Percentiles rank a stretch among this genome's conserved stretches.
Evolutionary conservation across 768 basidiomycete genomes (phyloP).

Genomic region (Pleurotus eryngii): DNA sequence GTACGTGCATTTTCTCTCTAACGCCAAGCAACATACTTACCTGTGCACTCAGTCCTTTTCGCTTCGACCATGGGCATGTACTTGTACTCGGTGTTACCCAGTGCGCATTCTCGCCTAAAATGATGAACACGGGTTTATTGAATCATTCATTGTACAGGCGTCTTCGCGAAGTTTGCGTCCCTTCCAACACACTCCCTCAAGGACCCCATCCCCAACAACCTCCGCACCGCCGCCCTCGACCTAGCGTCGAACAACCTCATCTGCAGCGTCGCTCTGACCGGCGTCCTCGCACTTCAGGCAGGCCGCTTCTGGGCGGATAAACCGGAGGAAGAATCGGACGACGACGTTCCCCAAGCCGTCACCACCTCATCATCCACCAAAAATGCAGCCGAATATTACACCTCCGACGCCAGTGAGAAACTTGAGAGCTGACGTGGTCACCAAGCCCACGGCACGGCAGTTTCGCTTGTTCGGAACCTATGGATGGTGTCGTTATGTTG

Average conservation of each 20-base stretch:
- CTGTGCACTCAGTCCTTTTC: conserved; percentile 59
- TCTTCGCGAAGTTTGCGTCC: conserved; percentile 55
- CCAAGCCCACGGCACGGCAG: background rate
- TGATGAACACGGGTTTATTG: no score
- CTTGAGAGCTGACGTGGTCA: background rate
- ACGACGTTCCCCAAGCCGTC: conserved; percentile 32
- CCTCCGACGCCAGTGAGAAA: background rate
- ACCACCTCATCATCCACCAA: conserved; percentile 5
- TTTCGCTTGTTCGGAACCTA: background rate
- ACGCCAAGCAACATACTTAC: background rate
- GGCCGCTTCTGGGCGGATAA: conserved; percentile 84
- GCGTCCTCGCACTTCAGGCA: conserved; percentile 81
- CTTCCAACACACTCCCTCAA: conserved; percentile 50
- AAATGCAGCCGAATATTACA: background rate
- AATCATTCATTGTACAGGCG: conserved; percentile 24
- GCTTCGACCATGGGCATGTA: conserved; percentile 70
- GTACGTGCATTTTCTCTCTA: conserved; percentile 31
- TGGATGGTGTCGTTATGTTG: no score
- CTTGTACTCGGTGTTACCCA: conserved; percentile 72
- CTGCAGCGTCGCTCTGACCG: conserved; percentile 84
- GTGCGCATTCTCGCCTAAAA: conserved; percentile 38
- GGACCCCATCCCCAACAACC: conserved; percentile 59
- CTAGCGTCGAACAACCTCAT: conserved; percentile 83
- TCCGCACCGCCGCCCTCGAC: conserved; percentile 66
- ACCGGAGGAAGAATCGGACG: conserved; percentile 54